These are phyloP conservation scores for Boletus holoroseus DNA, from an alignment of 1,284 basidiomycete species.

Conservation along the genomic window DNA sequence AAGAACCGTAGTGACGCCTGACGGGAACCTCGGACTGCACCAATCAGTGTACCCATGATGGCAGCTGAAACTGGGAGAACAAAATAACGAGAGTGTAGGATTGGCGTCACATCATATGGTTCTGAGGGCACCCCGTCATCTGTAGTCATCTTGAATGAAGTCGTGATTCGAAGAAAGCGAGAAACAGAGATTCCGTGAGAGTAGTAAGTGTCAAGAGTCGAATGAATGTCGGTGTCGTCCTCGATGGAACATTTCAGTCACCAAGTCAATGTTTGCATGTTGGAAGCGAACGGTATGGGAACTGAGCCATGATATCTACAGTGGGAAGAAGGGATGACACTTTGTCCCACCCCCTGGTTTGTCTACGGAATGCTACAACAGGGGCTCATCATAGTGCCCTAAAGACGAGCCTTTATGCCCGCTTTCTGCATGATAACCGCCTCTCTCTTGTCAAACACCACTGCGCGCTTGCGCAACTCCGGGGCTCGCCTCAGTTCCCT, in stretches of 20 bases:
- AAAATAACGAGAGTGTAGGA: conserved; percentile 32
- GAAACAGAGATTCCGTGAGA: neutral
- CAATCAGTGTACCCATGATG: conserved; percentile 58
- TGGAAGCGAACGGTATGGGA: neutral
- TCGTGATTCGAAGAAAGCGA: neutral
- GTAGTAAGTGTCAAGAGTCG: neutral
- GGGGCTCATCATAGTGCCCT: neutral
- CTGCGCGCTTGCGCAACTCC: conserved; percentile 47
- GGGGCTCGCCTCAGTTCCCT: conserved; percentile 73
- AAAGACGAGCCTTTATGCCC: conserved; percentile 55
- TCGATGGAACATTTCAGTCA: neutral
- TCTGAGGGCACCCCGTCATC: conserved; percentile 4
- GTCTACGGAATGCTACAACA: neutral
- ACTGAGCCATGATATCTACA: neutral
- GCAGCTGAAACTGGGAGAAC: conserved; percentile 53
- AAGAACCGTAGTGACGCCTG: conserved; percentile 51
- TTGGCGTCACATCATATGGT: conserved; percentile 31
- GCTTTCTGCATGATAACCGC: conserved; percentile 51
- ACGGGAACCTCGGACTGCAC: conserved; percentile 66
- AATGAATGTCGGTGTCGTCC: neutral
- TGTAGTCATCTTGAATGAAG: conserved; percentile 15
- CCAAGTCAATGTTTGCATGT: neutral
- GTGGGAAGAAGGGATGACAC: neutral
- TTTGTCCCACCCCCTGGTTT: neutral
- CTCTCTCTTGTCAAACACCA: conserved; percentile 57